These are phyloP conservation scores for Podospora appendiculata DNA, from an alignment of 495 filamentous ascomycete species.

Conservation along the genomic window DNA sequence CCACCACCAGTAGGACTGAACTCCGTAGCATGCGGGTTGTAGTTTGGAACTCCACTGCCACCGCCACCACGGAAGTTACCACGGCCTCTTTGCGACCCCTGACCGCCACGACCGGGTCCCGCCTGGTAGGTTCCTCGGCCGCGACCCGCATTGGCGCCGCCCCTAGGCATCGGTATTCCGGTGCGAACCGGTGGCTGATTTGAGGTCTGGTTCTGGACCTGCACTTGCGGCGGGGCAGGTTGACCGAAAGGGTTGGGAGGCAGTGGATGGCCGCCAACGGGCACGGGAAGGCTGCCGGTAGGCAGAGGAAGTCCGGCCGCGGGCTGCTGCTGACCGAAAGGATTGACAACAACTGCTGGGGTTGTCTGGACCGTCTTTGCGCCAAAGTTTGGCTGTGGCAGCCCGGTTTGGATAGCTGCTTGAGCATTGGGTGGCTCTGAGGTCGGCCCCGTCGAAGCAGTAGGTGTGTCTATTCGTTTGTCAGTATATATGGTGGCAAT, in stretches of 20 bases:
- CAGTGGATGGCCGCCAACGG: not conserved
- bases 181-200: slow-evolving; percentile 2
- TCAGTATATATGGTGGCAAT: no score
- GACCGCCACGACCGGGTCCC: slow-evolving; percentile 13
- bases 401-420: no score
- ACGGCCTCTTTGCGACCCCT: slow-evolving; percentile 1
- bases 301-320: no score
- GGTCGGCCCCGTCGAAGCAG: no score
- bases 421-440: no score
- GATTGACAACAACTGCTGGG: no score
- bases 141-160: not conserved
- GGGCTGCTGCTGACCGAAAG: no score
- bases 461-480: no score
- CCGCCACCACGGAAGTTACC: not conserved
- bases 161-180: slow-evolving; percentile 8
- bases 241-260: slow-evolving; percentile 17
- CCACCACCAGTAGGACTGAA: not conserved
- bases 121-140: slow-evolving; percentile 6
- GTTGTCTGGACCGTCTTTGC: no score
- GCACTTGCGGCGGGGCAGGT: slow-evolving; percentile 6
- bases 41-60: not conserved
- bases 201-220: slow-evolving; percentile 6
- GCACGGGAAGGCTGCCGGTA: no score
- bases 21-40: not conserved
- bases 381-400: no score